Conservation (phyloP, 192 early-diverging fungal species). For the Backusella westeae region DNA sequence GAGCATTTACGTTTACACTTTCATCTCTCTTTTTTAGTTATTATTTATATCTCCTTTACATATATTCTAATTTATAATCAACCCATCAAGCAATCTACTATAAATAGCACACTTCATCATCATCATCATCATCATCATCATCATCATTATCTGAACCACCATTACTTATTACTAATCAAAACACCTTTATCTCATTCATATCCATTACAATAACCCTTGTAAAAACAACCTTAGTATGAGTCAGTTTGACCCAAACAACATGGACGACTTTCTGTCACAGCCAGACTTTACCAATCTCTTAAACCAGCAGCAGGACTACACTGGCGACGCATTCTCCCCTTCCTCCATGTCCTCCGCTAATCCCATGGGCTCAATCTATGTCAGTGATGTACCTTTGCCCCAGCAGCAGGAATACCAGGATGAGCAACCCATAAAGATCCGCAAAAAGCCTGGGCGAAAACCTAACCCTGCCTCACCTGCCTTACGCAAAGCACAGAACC, state of each 20-base stretch:
- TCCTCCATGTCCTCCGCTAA: neutral
- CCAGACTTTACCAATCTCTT: neutral
- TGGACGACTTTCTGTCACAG: constrained; percentile 1
- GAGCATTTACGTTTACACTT: neutral
- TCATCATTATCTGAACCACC: neutral
- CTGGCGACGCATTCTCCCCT: neutral
- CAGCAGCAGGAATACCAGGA: neutral
- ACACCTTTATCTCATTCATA: neutral
- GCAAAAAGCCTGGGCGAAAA: constrained; percentile 58
- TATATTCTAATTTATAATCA: neutral
- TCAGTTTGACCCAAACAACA: neutral
- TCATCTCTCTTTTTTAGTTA: neutral
- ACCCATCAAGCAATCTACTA: neutral
- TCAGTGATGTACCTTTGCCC: neutral
- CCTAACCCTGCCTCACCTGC: constrained; percentile 59
- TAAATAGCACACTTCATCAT: neutral
- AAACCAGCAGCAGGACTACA: neutral
- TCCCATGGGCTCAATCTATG: neutral
- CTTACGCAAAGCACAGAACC: constrained; percentile 74
- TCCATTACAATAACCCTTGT: neutral
- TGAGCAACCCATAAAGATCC: constrained; percentile 41
- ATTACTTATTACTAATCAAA: neutral
- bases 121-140: neutral
- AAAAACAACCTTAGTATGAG: neutral
- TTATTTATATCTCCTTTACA: neutral